Base-by-base conservation (phyloP, 2,329 filamentous ascomycete species). In the Scytalidium lignicola region DNA sequence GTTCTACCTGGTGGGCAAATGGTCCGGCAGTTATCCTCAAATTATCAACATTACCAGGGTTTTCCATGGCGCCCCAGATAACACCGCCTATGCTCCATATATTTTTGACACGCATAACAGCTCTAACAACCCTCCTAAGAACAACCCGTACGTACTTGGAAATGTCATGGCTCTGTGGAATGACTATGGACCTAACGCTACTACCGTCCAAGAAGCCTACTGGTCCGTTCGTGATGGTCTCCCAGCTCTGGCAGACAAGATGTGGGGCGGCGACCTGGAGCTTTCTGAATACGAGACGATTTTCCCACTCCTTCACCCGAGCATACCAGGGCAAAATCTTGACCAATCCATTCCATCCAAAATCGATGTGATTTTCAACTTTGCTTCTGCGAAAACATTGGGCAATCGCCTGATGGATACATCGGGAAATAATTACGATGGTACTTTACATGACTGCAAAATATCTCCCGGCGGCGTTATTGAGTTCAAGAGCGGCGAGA, bases 131-230 rank as follows among this genome's bases (percentile, higher is more conserved):
- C 71, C 75, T 0, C 53, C 66, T 1, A 56, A 59, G 8, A 54
- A 66, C 2, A 69, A 67, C 26, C 63, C 69, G 0, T 62, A 65
- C 1, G 68, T 79, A 1, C 66, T 74, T 2, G 77, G 77, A 0
- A 69, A 74, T 20, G 69, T 80, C 22, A 66, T 70, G 2, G 71
- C 77, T 1, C 60, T 75, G 3, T 79, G 77, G 77, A 79, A 79
- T 50, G 76, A 80, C 52, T 77, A 74, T 44, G 76, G 76, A 1
- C 65, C 71, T 0, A 78, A 79, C 51, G 71, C 75, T 2, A 71
- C 71, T 0, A 73, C 73, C 0, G 74, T 74, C 49, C 68, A 73
- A 1, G 76, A 80, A 56, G 69, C 73, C 0, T 80, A 76, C 52
- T 77, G 77, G 51, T 67, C 74, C 1, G 74, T 75, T 62, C 66